Conservation (phyloP, 2,329 filamentous ascomycete species). For the Cladobotryum protrusum region DNA sequence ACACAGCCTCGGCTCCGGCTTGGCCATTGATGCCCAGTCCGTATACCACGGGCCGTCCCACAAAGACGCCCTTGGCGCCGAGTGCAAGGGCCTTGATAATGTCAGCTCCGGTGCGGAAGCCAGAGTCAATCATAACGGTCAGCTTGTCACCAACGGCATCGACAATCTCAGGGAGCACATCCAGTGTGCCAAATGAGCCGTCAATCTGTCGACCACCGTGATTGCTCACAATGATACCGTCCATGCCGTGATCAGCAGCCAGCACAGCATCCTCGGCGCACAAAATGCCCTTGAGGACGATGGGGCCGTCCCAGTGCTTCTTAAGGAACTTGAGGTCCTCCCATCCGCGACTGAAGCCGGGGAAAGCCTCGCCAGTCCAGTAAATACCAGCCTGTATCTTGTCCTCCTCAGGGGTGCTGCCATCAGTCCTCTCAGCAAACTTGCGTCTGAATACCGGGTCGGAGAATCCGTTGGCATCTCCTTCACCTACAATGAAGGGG, state of each 20-base stretch:
- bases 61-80: constrained; percentile 34
- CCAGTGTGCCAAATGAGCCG: constrained; percentile 43
- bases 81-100: constrained; percentile 35
- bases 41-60: constrained; percentile 37
- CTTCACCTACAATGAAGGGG: constrained; percentile 53
- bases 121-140: constrained; percentile 47
- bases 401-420: constrained; percentile 42
- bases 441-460: constrained; percentile 56
- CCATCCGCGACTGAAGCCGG: constrained; percentile 46
- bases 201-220: constrained; percentile 39
- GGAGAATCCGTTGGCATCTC: constrained; percentile 56
- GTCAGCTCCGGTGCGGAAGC: constrained; percentile 35
- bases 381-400: constrained; percentile 41
- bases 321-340: constrained; percentile 53
- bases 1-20: constrained; percentile 49
- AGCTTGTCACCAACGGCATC: constrained; percentile 53
- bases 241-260: constrained; percentile 31
- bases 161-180: constrained; percentile 38
- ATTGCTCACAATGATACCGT: constrained; percentile 37
- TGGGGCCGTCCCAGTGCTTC: constrained; percentile 52
- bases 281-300: constrained; percentile 37
- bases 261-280: constrained; percentile 34
- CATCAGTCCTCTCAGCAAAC: constrained; percentile 31
- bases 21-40: constrained; percentile 30
- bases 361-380: constrained; percentile 49